Conservation (phyloP, 179 eudicot species). For the Beta macrorhiza region DNA sequence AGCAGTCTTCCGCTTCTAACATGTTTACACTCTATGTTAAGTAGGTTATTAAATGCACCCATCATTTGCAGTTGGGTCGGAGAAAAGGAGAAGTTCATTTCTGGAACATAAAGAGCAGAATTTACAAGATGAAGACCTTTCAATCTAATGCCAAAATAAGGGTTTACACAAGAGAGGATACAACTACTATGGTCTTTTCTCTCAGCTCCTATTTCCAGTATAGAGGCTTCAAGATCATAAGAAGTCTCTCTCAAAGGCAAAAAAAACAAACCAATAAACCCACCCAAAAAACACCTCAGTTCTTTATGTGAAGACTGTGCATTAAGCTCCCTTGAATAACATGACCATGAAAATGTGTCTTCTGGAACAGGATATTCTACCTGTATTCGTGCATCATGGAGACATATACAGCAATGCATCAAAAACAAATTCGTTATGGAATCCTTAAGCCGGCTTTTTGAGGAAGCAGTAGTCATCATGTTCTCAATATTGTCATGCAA, state of each 20-base stretch:
- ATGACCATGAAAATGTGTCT: constrained; percentile 39
- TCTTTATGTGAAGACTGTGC: constrained; percentile 34
- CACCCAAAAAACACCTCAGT: constrained; percentile 45
- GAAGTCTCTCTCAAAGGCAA: constrained; percentile 47
- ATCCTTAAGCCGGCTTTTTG: constrained; percentile 37
- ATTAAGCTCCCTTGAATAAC: constrained; percentile 45
- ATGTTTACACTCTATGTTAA: constrained; percentile 35
- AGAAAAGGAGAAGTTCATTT: constrained; percentile 56
- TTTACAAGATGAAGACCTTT: constrained; percentile 51
- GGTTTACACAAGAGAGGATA: constrained; percentile 45
- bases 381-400: constrained; percentile 51
- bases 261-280: constrained; percentile 48
- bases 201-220: constrained; percentile 49
- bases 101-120: constrained; percentile 48
- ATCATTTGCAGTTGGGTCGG: constrained; percentile 50
- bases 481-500: constrained; percentile 64
- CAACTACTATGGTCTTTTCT: constrained; percentile 40
- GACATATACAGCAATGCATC: constrained; percentile 48
- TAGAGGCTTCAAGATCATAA: constrained; percentile 43
- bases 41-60: constrained; percentile 35
- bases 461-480: constrained; percentile 33
- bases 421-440: constrained; percentile 48
- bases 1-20: constrained; percentile 70
- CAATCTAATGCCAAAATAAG: constrained; percentile 41
- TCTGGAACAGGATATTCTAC: constrained; percentile 50